A percentile compares a stretch with the other conserved stretches of the same genome.
Conservation (phyloP, 208 protist genomes). For the Leishmania braziliensis region DNA sequence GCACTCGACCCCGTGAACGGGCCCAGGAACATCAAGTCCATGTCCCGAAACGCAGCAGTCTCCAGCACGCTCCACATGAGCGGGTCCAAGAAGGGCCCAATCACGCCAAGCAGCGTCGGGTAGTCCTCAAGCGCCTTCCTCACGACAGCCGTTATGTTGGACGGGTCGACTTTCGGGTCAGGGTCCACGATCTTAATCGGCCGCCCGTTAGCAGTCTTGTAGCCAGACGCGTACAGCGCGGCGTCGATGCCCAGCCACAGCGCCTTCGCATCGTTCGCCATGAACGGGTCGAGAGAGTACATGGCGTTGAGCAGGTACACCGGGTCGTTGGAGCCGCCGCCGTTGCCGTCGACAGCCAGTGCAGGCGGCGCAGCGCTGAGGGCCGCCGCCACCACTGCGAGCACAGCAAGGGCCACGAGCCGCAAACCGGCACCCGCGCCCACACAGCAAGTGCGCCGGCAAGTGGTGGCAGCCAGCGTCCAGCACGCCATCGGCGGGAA, state of each 20-base stretch:
- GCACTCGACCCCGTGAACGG: constrained; percentile 22
- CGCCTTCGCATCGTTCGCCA: constrained; percentile 9
- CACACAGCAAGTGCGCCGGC: not conserved
- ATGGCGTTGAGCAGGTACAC: constrained; percentile 31
- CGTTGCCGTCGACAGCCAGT: not conserved
- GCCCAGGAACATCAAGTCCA: constrained; percentile 30
- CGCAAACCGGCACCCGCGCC: not conserved
- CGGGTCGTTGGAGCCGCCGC: not conserved
- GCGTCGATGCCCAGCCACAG: constrained; percentile 25
- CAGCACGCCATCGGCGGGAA: not conserved
- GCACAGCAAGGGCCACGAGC: not conserved
- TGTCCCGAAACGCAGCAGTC: not conserved
- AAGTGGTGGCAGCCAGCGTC: not conserved
- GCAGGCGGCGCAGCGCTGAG: not conserved
- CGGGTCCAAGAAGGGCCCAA: constrained; percentile 10
- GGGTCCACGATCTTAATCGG: constrained; percentile 21
- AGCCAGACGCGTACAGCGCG: constrained; percentile 22
- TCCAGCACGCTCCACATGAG: not conserved
- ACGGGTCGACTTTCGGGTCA: not conserved
- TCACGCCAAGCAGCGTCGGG: constrained; percentile 14
- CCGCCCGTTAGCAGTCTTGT: constrained; percentile 9
- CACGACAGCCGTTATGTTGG: constrained; percentile 10
- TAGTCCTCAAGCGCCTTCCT: constrained; percentile 1
- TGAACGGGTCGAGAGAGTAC: constrained; percentile 12
- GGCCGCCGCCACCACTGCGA: not conserved